A percentile compares a stretch with the other conserved stretches of the same genome.
These are phyloP conservation scores for Whalleya microplaca DNA, from an alignment of 2,329 filamentous ascomycete genomes.

Conservation along the genomic window DNA sequence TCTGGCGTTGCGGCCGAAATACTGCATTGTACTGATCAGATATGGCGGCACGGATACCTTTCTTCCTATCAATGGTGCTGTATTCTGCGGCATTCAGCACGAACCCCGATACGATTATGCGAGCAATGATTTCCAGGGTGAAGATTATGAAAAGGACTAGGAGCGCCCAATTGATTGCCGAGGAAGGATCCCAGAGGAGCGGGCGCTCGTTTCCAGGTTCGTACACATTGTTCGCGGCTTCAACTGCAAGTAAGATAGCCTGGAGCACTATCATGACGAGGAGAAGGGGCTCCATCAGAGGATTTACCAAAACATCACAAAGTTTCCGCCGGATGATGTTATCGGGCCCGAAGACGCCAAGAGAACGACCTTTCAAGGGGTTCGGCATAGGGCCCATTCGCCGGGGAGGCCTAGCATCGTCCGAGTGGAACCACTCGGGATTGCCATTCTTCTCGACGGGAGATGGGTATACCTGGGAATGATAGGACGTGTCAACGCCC, in stretches of 20 bases:
- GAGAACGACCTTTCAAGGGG: constrained; percentile 81
- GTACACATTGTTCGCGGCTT: constrained; percentile 75
- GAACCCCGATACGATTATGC: constrained; percentile 91
- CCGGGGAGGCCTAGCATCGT: constrained; percentile 38
- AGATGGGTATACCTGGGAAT: constrained; percentile 49
- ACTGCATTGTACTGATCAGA: constrained; percentile 76
- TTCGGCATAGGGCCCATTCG: constrained; percentile 59
- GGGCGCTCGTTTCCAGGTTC: constrained; percentile 62
- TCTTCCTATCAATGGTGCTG: constrained; percentile 81
- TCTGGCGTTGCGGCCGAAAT: constrained; percentile 80
- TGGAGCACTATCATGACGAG: constrained; percentile 87
- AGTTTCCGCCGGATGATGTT: constrained; percentile 74
- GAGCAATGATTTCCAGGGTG: constrained; percentile 80
- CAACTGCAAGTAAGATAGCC: constrained; percentile 83
- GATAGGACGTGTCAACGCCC: constrained; percentile 55
- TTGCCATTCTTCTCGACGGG: constrained; percentile 50
- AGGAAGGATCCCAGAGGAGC: constrained; percentile 64
- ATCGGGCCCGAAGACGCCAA: constrained; percentile 82
- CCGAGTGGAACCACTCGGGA: constrained; percentile 36
- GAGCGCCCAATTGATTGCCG: constrained; percentile 77
- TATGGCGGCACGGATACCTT: constrained; percentile 74
- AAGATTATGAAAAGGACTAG: constrained; percentile 86
- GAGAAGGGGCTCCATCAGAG: constrained; percentile 84
- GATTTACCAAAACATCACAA: constrained; percentile 84
- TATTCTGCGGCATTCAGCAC: constrained; percentile 90